A percentile compares a stretch with the other conserved stretches of the same genome.
These are phyloP conservation scores for Apiotrichum akiyoshidainum DNA, from an alignment of 1,284 basidiomycete genomes.

Conservation along the genomic window DNA sequence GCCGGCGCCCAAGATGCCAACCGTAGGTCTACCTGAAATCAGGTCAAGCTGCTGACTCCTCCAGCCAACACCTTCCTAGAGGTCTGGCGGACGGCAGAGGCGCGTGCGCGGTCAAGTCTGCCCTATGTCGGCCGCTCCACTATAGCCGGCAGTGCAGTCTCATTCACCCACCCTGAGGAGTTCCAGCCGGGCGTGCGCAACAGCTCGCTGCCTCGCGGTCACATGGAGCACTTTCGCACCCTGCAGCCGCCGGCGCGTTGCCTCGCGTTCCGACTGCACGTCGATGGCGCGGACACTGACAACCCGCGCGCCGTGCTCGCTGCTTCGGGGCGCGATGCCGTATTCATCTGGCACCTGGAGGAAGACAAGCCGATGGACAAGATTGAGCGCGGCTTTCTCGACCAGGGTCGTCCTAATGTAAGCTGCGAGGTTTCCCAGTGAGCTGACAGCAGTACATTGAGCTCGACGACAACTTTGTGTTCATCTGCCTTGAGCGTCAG, in stretches of 20 bases:
- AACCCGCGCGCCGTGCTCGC: conserved; percentile 29
- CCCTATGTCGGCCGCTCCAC: conserved; percentile 9
- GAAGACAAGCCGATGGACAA: conserved; percentile 28
- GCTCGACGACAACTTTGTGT: conserved; percentile 45
- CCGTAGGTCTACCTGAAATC: background rate
- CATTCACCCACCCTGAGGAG: conserved; percentile 13
- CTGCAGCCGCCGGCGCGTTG: conserved; percentile 33
- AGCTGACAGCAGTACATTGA: conserved; percentile 43
- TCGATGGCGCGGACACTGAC: conserved; percentile 29
- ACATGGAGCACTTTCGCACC: conserved; percentile 34
- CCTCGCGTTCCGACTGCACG: conserved; percentile 36
- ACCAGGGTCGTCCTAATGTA: conserved; percentile 23
- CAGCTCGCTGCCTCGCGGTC: conserved; percentile 31
- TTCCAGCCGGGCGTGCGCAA: conserved; percentile 3
- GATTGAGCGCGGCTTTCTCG: conserved; percentile 17
- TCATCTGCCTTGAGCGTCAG: conserved; percentile 30
- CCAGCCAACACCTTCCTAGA: conserved; percentile 20
- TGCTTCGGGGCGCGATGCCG: conserved; percentile 26
- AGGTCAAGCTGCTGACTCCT: no score
- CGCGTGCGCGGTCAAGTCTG: conserved; percentile 18
- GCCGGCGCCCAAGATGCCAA: conserved; percentile 4
- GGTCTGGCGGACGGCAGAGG: conserved; percentile 31
- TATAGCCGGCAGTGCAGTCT: conserved; percentile 15
- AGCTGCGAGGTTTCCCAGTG: conserved; percentile 1
- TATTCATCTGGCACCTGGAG: conserved; percentile 43